Conservation (phyloP, 129 eudicot species). For the Solidago caesia region DNA sequence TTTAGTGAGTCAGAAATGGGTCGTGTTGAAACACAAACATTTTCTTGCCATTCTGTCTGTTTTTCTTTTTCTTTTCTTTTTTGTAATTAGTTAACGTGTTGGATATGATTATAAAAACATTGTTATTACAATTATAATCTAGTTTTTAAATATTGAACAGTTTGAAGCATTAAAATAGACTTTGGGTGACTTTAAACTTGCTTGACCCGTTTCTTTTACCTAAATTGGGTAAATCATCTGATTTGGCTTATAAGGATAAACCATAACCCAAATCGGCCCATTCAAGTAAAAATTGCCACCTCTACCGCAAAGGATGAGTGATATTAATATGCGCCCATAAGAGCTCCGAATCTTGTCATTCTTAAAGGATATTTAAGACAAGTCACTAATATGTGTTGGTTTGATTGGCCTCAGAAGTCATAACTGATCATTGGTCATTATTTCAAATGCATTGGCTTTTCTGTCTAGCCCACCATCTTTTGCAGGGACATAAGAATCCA, state of each 20-base stretch:
- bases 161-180: too few relatives aligned
- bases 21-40: background rate
- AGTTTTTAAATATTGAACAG: too few relatives aligned
- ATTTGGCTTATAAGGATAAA: too few relatives aligned
- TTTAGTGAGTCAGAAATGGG: background rate
- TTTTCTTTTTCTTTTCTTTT: too few relatives aligned
- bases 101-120: too few relatives aligned
- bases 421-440: background rate
- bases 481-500: background rate
- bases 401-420: conserved; percentile 13
- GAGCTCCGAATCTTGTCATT: conserved; percentile 3
- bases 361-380: conserved; percentile 2
- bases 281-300: background rate
- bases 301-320: background rate
- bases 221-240: too few relatives aligned
- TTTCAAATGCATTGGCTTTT: conserved; percentile 8
- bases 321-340: background rate
- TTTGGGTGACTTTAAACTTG: too few relatives aligned
- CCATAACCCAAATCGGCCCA: too few relatives aligned
- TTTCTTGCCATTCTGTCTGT: too few relatives aligned
- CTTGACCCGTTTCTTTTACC: too few relatives aligned
- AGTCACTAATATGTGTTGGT: conserved; percentile 5
- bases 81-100: too few relatives aligned
- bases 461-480: background rate
- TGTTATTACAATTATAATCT: too few relatives aligned